These are phyloP conservation scores for Fusarium sp. DNA, from an alignment of 2,329 filamentous ascomycete species.

Conservation along the genomic window DNA sequence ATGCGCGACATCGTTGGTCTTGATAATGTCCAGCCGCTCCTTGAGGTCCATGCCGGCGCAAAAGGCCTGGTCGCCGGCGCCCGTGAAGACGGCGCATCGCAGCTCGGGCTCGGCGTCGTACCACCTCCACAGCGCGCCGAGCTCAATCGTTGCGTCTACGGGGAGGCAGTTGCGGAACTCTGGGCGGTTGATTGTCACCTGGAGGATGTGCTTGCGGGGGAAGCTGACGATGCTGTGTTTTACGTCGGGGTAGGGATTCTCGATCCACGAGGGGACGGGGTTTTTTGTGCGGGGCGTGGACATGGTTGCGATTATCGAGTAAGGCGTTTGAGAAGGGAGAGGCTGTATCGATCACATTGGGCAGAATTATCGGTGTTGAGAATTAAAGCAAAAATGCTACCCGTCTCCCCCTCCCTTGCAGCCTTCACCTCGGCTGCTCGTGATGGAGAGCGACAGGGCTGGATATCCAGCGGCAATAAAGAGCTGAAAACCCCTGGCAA, in stretches of 20 bases:
- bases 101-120: conserved; percentile 66
- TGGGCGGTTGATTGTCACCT: conserved; percentile 63
- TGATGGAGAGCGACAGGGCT: background rate
- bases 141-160: conserved; percentile 54
- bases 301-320: conserved; percentile 7
- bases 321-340: background rate
- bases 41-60: conserved; percentile 70
- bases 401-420: background rate
- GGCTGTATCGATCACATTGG: background rate
- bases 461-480: conserved; percentile 4
- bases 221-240: conserved; percentile 56
- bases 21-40: conserved; percentile 57
- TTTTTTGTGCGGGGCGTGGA: conserved; percentile 46
- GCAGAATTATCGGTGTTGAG: background rate
- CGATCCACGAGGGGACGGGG: conserved; percentile 54
- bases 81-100: conserved; percentile 67
- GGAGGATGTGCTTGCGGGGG: conserved; percentile 58
- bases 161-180: conserved; percentile 60
- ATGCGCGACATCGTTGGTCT: conserved; percentile 48
- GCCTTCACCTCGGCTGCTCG: conserved; percentile 16
- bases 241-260: conserved; percentile 52
- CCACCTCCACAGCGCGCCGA: conserved; percentile 64
- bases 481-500: background rate
- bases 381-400: background rate
- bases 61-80: conserved; percentile 65